Evolutionary conservation across 176 grass and related monocot species (phyloP).

Genomic region (Aechmea fasciata): DNA sequence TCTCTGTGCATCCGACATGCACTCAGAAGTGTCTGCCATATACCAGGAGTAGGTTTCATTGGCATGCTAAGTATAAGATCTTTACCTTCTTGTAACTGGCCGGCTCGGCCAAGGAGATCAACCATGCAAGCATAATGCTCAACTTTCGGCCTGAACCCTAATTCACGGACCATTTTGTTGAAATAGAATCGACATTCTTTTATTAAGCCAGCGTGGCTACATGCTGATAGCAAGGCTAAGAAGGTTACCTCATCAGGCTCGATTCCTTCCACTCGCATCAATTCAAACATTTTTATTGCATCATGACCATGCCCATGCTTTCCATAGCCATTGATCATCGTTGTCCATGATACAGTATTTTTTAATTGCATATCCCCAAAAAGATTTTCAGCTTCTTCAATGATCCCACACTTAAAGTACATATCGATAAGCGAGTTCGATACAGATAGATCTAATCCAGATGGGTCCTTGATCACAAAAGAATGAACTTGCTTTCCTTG

Average conservation of each 20-base stretch:
- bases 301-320: constrained; percentile 34
- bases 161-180: not conserved
- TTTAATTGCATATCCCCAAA: constrained; percentile 27
- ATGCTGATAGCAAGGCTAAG: constrained; percentile 41
- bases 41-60: constrained; percentile 19
- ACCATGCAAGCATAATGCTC: constrained; percentile 46
- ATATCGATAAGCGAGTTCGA: constrained; percentile 33
- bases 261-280: constrained; percentile 17
- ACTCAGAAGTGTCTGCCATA: constrained; percentile 38
- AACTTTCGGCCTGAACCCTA: constrained; percentile 2
- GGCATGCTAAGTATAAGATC: constrained; percentile 35
- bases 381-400: constrained; percentile 11
- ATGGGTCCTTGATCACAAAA: constrained; percentile 8
- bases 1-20: constrained; percentile 38
- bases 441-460: constrained; percentile 20
- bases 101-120: constrained; percentile 30
- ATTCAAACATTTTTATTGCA: constrained; percentile 28
- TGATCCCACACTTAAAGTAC: constrained; percentile 48
- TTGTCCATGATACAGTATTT: constrained; percentile 46
- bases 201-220: constrained; percentile 40
- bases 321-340: constrained; percentile 41
- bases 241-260: constrained; percentile 32
- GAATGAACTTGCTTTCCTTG: constrained; percentile 47
- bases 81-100: constrained; percentile 32
- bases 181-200: constrained; percentile 27